Percentiles rank a stretch among this genome's conserved stretches.
phyloP scores from a whole-genome alignment of 176 grass and related monocot genomes.

The Paspalum notatum region DNA sequence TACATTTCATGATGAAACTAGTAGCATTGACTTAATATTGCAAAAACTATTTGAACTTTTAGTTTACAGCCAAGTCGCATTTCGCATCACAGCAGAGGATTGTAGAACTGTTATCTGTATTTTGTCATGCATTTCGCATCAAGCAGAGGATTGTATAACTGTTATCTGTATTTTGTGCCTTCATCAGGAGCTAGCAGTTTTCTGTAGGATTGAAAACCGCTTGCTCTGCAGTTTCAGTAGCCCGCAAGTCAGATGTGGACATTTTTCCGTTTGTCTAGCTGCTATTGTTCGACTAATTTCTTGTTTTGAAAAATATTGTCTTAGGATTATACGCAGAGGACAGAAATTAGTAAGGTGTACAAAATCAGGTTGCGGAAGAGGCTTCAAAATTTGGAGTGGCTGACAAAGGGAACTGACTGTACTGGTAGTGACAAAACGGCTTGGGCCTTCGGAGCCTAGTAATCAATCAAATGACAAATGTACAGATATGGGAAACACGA shows the following conservation, averaged over 20 bases:
- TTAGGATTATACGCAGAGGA: conserved; percentile 37
- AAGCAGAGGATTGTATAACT: background rate
- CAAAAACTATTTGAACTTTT: background rate
- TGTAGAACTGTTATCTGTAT: background rate
- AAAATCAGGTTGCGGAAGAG: conserved; percentile 37
- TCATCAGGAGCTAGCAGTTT: conserved; percentile 18
- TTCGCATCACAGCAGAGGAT: background rate
- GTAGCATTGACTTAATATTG: background rate
- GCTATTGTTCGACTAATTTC: conserved; percentile 19
- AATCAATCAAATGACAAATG: conserved; percentile 69
- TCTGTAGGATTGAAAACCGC: background rate
- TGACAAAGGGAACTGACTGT: conserved; percentile 49
- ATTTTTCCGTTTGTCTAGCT: conserved; percentile 20
- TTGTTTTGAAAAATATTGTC: conserved; percentile 20
- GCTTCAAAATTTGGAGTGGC: conserved; percentile 30
- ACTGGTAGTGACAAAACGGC: conserved; percentile 44
- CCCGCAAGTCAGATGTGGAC: background rate
- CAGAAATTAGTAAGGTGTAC: conserved; percentile 20
- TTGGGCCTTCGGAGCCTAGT: conserved; percentile 32
- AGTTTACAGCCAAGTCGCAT: background rate
- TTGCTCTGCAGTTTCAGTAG: background rate
- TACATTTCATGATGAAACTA: background rate
- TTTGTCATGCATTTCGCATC: background rate
- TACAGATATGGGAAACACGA: conserved; percentile 69
- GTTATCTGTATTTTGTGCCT: background rate